phyloP scores from a whole-genome alignment of 495 filamentous ascomycete species.

The Patellaria atrata region DNA sequence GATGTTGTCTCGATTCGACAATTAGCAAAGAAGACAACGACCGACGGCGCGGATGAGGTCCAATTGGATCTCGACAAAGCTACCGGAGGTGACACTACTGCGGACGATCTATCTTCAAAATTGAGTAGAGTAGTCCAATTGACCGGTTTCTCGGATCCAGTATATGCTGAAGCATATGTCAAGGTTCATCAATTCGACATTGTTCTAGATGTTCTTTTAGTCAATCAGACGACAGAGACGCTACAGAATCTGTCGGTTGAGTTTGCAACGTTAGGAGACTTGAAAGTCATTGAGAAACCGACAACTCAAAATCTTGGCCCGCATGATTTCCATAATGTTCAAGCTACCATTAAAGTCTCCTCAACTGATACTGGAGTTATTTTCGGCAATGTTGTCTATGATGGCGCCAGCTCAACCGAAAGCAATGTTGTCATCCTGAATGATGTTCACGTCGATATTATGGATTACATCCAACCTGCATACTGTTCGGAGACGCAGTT shows the following conservation, averaged over 20 bases:
- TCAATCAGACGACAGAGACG: slow-evolving; percentile 95
- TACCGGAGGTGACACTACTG: slow-evolving; percentile 71
- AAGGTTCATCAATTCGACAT: slow-evolving; percentile 99
- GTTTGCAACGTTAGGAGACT: slow-evolving; percentile 92
- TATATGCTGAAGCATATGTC: slow-evolving; percentile 97
- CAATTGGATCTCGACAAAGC: slow-evolving; percentile 88
- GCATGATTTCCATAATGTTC: slow-evolving; percentile 93
- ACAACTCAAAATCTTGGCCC: slow-evolving; percentile 90
- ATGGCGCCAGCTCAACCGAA: slow-evolving; percentile 88
- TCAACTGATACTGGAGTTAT: slow-evolving; percentile 98
- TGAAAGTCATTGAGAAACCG: slow-evolving; percentile 94
- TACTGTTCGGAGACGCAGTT: slow-evolving; percentile 96
- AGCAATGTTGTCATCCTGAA: slow-evolving; percentile 97
- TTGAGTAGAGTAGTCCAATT: slow-evolving; percentile 92
- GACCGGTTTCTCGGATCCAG: slow-evolving; percentile 95
- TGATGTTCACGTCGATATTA: slow-evolving; percentile 97
- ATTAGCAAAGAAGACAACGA: slow-evolving; percentile 78
- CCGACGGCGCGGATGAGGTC: slow-evolving; percentile 70
- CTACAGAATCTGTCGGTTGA: slow-evolving; percentile 95
- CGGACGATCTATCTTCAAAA: slow-evolving; percentile 83
- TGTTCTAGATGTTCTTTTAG: slow-evolving; percentile 87
- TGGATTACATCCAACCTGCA: slow-evolving; percentile 99
- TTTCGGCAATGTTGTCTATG: slow-evolving; percentile 98
- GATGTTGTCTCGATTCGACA: slow-evolving; percentile 88
- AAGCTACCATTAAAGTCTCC: slow-evolving; percentile 97